Percentiles rank a stretch among this genome's conserved stretches.
Evolutionary conservation across 2,329 filamentous ascomycete genomes (phyloP).

Genomic region (Emmonsiellopsis sp.): DNA sequence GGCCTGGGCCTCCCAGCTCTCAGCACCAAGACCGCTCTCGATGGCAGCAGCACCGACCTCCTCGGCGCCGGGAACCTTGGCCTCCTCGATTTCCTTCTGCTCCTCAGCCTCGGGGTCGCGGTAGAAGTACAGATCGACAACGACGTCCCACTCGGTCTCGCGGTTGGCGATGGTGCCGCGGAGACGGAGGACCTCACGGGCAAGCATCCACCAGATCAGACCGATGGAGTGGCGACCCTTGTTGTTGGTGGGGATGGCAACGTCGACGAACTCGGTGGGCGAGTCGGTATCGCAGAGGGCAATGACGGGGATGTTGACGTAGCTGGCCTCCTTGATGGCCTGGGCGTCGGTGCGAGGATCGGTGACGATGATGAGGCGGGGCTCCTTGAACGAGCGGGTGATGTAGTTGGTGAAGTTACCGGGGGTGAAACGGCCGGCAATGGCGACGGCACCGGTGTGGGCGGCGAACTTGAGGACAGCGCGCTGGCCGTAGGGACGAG

Average conservation of each 20-base stretch:
- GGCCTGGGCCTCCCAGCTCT: slow-evolving; percentile 75
- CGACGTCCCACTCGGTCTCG: slow-evolving; percentile 97
- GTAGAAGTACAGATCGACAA: slow-evolving; percentile 99
- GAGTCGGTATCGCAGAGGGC: slow-evolving; percentile 99
- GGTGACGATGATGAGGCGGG: slow-evolving; percentile 97
- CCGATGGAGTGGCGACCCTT: slow-evolving; percentile 99
- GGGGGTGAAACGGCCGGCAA: slow-evolving; percentile 98
- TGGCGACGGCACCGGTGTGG: slow-evolving; percentile 95
- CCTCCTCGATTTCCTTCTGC: slow-evolving; percentile 88
- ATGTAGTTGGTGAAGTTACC: slow-evolving; percentile 99
- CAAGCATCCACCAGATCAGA: slow-evolving; percentile 98
- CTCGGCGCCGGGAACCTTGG: slow-evolving; percentile 73
- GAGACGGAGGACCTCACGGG: slow-evolving; percentile 98
- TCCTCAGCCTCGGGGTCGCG: slow-evolving; percentile 99
- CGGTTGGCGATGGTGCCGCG: slow-evolving; percentile 93
- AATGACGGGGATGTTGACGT: slow-evolving; percentile 99
- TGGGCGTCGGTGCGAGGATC: slow-evolving; percentile 99
- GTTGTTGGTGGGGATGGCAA: slow-evolving; percentile 99
- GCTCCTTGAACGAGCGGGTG: slow-evolving; percentile 99
- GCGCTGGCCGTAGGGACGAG: slow-evolving; percentile 98
- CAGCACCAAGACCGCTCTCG: slow-evolving; percentile 65
- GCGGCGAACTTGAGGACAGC: slow-evolving; percentile 99
- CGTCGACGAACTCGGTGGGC: slow-evolving; percentile 98
- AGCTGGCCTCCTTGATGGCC: slow-evolving; percentile 99
- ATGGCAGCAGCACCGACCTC: slow-evolving; percentile 73